phyloP scores from a whole-genome alignment of 139 green algal species.

The Chlorella ohadii region DNA sequence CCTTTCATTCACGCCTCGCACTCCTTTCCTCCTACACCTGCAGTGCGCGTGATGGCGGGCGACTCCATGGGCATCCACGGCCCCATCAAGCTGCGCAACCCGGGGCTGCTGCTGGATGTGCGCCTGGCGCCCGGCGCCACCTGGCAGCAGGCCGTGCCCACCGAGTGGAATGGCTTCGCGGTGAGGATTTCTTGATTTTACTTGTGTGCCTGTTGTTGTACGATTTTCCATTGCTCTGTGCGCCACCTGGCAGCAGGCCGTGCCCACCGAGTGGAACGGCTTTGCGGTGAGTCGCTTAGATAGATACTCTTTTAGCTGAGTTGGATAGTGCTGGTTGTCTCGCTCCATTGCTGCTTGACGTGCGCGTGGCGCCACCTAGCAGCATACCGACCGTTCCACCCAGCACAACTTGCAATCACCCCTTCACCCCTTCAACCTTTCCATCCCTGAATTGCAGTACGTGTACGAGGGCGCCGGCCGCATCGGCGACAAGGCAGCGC shows the following conservation, averaged over 20 bases:
- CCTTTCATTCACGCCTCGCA: not conserved
- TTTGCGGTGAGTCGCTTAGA: slow-evolving; percentile 68
- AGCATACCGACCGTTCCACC: too few relatives aligned
- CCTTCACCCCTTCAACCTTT: too few relatives aligned
- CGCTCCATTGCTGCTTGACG: too few relatives aligned
- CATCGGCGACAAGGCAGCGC: slow-evolving; percentile 60
- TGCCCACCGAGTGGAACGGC: too few relatives aligned
- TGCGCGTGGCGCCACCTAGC: too few relatives aligned
- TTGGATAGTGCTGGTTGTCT: too few relatives aligned
- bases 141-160: slow-evolving; percentile 45
- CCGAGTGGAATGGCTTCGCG: slow-evolving; percentile 74
- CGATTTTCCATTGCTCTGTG: too few relatives aligned
- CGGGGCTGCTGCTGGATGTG: slow-evolving; percentile 87
- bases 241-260: too few relatives aligned
- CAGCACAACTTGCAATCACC: too few relatives aligned
- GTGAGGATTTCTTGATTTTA: too few relatives aligned
- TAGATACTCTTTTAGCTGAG: too few relatives aligned
- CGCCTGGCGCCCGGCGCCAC: slow-evolving; percentile 53
- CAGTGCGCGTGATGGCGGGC: slow-evolving; percentile 89
- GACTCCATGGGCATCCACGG: slow-evolving; percentile 16
- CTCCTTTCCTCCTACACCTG: not conserved
- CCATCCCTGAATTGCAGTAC: slow-evolving; percentile 44
- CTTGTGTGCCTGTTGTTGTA: too few relatives aligned
- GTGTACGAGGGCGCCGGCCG: slow-evolving; percentile 78
- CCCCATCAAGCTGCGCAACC: slow-evolving; percentile 86